phyloP scores from a whole-genome alignment of 2,329 filamentous ascomycete species.

The Fusarium sp. region DNA sequence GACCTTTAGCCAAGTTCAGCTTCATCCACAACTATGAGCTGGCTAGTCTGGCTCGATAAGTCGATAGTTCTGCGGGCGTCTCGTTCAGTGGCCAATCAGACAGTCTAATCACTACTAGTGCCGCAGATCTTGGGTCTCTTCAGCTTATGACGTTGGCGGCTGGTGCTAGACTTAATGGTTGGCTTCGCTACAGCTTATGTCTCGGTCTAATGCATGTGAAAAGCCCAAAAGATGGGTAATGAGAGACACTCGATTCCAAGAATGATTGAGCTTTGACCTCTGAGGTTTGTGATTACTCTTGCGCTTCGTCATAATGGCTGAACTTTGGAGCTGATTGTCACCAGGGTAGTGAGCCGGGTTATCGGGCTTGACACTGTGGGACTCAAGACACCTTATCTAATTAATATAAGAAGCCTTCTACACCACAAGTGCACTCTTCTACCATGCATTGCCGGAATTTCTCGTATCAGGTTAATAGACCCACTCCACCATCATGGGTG shows the following conservation, averaged over 20 bases:
- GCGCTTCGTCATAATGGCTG: no score
- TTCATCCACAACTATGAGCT: neutral
- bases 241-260: neutral
- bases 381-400: no score
- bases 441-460: rapidly evolving
- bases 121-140: neutral
- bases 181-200: neutral
- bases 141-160: neutral
- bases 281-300: neutral
- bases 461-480: rapidly evolving
- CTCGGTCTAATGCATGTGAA: neutral
- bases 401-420: neutral
- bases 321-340: no score
- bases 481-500: neutral
- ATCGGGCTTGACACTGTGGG: no score
- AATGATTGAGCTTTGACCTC: neutral
- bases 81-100: neutral
- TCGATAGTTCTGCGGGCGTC: neutral
- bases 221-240: neutral
- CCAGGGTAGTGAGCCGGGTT: no score
- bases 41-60: neutral
- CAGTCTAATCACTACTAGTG: rapidly evolving
- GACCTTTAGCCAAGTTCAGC: neutral
- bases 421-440: rapidly evolving
- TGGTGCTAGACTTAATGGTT: neutral